Conservation (phyloP, 306 rosid species). For the Vicia villosa region DNA sequence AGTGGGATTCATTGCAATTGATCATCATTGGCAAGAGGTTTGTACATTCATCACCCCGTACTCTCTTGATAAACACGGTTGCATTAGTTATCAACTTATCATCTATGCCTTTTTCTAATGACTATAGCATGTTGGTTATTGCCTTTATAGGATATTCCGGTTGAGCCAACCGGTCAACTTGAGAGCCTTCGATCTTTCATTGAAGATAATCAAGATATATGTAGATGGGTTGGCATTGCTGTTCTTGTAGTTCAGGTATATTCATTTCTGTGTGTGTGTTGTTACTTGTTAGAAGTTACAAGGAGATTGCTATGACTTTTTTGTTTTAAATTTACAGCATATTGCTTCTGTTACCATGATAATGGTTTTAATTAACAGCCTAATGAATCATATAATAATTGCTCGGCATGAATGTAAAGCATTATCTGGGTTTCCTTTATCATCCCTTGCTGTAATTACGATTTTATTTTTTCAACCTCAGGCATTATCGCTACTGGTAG, state of each 20-base stretch:
- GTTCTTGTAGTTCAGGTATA: slow-evolving; percentile 77
- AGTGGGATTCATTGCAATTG: slow-evolving; percentile 79
- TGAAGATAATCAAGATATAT: slow-evolving; percentile 67
- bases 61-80: slow-evolving; percentile 5
- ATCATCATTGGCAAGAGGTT: slow-evolving; percentile 84
- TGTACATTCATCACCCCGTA: not conserved
- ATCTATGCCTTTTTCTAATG: slow-evolving; percentile 26
- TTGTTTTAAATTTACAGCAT: slow-evolving; percentile 14
- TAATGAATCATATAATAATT: slow-evolving; percentile 13
- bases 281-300: slow-evolving; percentile 20
- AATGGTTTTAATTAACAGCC: slow-evolving; percentile 12
- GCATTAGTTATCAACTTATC: slow-evolving; percentile 46
- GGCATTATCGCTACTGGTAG: slow-evolving; percentile 76
- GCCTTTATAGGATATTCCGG: slow-evolving; percentile 77
- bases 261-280: slow-evolving; percentile 2
- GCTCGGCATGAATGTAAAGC: slow-evolving; percentile 14
- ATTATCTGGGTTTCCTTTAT: slow-evolving; percentile 15
- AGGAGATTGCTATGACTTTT: not conserved
- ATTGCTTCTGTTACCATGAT: slow-evolving; percentile 2
- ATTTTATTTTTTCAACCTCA: slow-evolving; percentile 43
- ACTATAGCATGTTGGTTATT: slow-evolving; percentile 28
- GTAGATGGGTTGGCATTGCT: slow-evolving; percentile 73
- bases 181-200: slow-evolving; percentile 65
- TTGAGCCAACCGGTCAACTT: slow-evolving; percentile 84
- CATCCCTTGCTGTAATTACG: slow-evolving; percentile 14